A percentile compares a stretch with the other conserved stretches of the same genome.
These are phyloP conservation scores for Elongisporangium anandrum DNA, from an alignment of 352 stramenopile species.

Conservation along the genomic window DNA sequence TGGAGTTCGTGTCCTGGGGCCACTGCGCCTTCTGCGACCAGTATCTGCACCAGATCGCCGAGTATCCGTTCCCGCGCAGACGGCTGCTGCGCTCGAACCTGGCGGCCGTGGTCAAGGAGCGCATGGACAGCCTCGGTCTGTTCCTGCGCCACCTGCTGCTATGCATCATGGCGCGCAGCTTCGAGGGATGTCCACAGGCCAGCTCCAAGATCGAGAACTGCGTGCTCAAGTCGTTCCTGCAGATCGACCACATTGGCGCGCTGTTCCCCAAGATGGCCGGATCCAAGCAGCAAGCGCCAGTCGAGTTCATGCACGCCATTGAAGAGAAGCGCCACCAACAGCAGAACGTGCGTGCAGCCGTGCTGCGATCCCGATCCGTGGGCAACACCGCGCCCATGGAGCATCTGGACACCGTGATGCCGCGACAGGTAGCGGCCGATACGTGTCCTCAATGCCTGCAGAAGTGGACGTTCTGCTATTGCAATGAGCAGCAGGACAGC, in stretches of 20 bases:
- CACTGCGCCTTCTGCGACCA: slow-evolving; percentile 67
- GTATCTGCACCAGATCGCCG: slow-evolving; percentile 61
- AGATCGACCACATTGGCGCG: slow-evolving; percentile 55
- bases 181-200: slow-evolving; percentile 63
- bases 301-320: slow-evolving; percentile 62
- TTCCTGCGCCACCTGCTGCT: slow-evolving; percentile 77
- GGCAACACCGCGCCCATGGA: slow-evolving; percentile 31
- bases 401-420: slow-evolving; percentile 25
- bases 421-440: slow-evolving; percentile 52
- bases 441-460: slow-evolving; percentile 74
- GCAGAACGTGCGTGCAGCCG: slow-evolving; percentile 45
- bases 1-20: slow-evolving; percentile 73
- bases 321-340: slow-evolving; percentile 71
- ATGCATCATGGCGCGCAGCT: slow-evolving; percentile 64
- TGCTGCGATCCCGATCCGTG: slow-evolving; percentile 47
- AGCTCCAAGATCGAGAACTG: slow-evolving; percentile 64
- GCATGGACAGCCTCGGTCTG: slow-evolving; percentile 77
- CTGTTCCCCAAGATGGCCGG: slow-evolving; percentile 42
- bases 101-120: slow-evolving; percentile 70
- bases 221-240: slow-evolving; percentile 71
- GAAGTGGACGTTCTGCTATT: slow-evolving; percentile 88
- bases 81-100: slow-evolving; percentile 70
- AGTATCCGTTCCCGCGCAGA: slow-evolving; percentile 77
- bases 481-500: slow-evolving; percentile 75
- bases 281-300: slow-evolving; percentile 45